Evolutionary conservation across 2,329 filamentous ascomycete genomes (phyloP).

Genomic region (Neonectria ditissima): DNA sequence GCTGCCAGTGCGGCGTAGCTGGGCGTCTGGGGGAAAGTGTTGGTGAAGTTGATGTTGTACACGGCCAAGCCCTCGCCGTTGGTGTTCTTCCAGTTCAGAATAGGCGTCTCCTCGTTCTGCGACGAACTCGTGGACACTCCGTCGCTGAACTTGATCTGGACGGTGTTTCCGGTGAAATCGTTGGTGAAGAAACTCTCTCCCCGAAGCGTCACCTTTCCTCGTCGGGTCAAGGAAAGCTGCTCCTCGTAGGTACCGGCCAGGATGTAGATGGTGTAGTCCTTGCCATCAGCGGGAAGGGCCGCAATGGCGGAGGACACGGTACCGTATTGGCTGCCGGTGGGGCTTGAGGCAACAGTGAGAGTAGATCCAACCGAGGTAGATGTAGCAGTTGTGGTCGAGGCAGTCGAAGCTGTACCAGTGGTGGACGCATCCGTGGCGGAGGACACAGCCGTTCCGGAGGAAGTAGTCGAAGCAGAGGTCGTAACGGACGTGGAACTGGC

Average conservation of each 20-base stretch:
- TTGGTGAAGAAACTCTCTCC: slow-evolving; percentile 39
- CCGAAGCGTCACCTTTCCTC: slow-evolving; percentile 34
- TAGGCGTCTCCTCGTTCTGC: slow-evolving; percentile 57
- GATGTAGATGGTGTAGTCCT: slow-evolving; percentile 41
- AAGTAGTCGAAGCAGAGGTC: background rate
- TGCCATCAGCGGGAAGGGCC: slow-evolving; percentile 49
- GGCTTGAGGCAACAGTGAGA: slow-evolving; percentile 47
- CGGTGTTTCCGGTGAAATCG: slow-evolving; percentile 38
- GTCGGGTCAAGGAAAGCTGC: slow-evolving; percentile 34
- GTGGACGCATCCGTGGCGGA: slow-evolving; percentile 3
- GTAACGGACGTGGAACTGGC: slow-evolving; percentile 6
- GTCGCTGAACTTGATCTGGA: slow-evolving; percentile 35
- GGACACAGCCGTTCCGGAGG: background rate
- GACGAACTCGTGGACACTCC: slow-evolving; percentile 51
- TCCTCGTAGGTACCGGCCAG: slow-evolving; percentile 41
- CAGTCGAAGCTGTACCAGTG: slow-evolving; percentile 8
- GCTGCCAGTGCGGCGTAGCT: slow-evolving; percentile 56
- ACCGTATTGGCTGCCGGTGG: slow-evolving; percentile 53
- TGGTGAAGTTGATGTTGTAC: slow-evolving; percentile 70
- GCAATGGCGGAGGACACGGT: slow-evolving; percentile 57
- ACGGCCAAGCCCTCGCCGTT: slow-evolving; percentile 61
- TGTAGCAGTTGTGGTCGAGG: slow-evolving; percentile 5
- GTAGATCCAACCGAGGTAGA: slow-evolving; percentile 20
- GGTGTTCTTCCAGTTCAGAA: slow-evolving; percentile 58
- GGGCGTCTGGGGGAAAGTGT: slow-evolving; percentile 57